Evolutionary conservation across 2,329 filamentous ascomycete species (phyloP), one percentile per base, ranked within the genome.

Genomic region (Paraphaeosphaeria sporulosa): DNA sequence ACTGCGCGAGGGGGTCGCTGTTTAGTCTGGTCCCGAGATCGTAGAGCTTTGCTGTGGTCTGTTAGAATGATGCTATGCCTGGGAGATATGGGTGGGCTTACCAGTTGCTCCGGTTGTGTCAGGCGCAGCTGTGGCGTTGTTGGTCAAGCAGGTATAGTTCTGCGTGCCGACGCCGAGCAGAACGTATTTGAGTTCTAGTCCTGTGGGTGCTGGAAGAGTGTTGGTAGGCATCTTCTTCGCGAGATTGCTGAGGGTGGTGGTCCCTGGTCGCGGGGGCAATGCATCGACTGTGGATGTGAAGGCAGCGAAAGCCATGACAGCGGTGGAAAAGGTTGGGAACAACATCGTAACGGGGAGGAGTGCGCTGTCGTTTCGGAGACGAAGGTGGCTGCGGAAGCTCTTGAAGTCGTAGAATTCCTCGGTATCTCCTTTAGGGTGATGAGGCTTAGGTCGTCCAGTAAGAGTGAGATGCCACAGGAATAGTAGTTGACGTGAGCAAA

Each of bases 151-250:
- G 30, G 81, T 82, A 67, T 84, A 85, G 76, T 84, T 85, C 64
- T 85, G 82, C n/a, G 81, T 83, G 30, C 83, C 83, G 30, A 82
- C 74, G 40, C 83, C 83, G 32, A 85, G 69, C 21, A 79, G 75
- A 46, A 85, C 73, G 62, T 80, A 81, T 67, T 83, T 81, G 49
- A 85, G 79, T 19, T 67, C 55, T 9, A 73, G 66, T 19, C 64
- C 70, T 15, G 64, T 63, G 1, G 74, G 73, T 17, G 64, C 44
- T n/a, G 72, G 68, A 8, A 78, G 73, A 12, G 65, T 67, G 56
- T 67, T 75, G 50, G 64, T 57, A 15, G 75, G 75, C 64, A 74
- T 69, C 46, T 69, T 55, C 43, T 63, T 63, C 46, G 67, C 63
- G 19, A 76, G 69, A 10, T 61, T 70, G 56, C 66, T 55, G 51